Percentiles rank a stretch among this genome's conserved stretches.
These are phyloP conservation scores for Eragrostis nindensis DNA, from an alignment of 176 grass and related monocot species.

Conservation along the genomic window DNA sequence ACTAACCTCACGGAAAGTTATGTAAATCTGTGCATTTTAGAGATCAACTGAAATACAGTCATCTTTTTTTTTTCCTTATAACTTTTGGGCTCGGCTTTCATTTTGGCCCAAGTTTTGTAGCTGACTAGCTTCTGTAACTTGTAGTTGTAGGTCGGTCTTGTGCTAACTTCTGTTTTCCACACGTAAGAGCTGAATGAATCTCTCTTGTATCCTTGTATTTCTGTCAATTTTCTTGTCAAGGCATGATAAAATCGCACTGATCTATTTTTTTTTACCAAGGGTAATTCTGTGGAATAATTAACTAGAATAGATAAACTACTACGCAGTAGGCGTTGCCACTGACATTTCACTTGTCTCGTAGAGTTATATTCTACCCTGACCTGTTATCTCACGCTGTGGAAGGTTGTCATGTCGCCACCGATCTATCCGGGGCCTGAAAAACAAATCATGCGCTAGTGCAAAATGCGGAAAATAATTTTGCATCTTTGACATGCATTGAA, in stretches of 20 bases:
- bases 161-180: background rate
- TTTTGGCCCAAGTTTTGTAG: slow-evolving; percentile 40
- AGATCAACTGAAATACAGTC: slow-evolving; percentile 1
- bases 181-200: background rate
- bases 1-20: slow-evolving; percentile 55
- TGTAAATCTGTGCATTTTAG: slow-evolving; percentile 42
- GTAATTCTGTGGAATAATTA: background rate
- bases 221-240: background rate
- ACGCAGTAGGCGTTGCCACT: too few relatives aligned
- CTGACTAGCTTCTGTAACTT: background rate
- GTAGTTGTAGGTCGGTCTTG: background rate
- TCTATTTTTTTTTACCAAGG: background rate
- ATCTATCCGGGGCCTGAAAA: background rate
- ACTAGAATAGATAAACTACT: background rate
- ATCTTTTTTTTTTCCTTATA: background rate
- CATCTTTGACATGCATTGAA: background rate
- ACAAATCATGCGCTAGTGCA: background rate
- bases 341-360: too few relatives aligned
- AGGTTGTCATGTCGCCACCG: too few relatives aligned
- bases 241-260: background rate
- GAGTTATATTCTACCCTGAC: too few relatives aligned
- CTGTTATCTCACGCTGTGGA: too few relatives aligned
- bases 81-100: background rate
- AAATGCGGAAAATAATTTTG: background rate
- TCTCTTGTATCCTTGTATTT: background rate